Base-by-base conservation (phyloP, 2,329 filamentous ascomycete genomes). In the Fusarium sp. region DNA sequence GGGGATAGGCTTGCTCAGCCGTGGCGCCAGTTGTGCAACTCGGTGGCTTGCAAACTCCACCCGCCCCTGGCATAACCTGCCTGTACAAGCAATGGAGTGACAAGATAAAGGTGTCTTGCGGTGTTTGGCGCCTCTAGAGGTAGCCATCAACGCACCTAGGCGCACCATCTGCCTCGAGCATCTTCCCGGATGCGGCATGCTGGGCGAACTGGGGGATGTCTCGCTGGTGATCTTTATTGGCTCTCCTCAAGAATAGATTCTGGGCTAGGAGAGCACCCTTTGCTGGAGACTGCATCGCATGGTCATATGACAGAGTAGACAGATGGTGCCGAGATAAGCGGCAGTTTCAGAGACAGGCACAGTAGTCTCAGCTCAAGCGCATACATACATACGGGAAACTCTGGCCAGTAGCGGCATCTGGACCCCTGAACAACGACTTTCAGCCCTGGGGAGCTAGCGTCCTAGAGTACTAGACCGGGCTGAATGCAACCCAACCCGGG, bases 401-500 rank as follows among this genome's bases (percentile, higher is more conserved):
- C 31, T 15, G 47, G 19, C 47, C 15, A 46, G 39, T 49, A 45
- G 17, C 29, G 15, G 39, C 44, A 41, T 21, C 27, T 19, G 21
- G 38, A 37, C 43, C 60, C 61, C 61, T 61, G 60, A 43, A 25
- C 35, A 45, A 33, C 42, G 14, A 45, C 41, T 48, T 49, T 68
- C 66, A 69, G 66, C 65, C 66, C 56, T 62, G 62, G 32, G 32
- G 37, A 55, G 48, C 55, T 53, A 35, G 50, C 47, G 31, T n/a
- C 4, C n/a, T n/a, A 19, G 19, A 19, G 19, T 4, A 25, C 23
- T 57, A 57, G 61, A 57, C 52, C 17, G 14, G 46, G 32, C 39
- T 35, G 31, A 44, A 21, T 53, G 53, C 45, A 62, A 61, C 58
- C 56, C 49, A 67, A 60, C 55, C 50, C 38, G 15, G 19, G n/a